Percentiles rank a stretch among this genome's conserved stretches.
Evolutionary conservation across 1,139 yeast genomes (phyloP).

Genomic region (Nakaseomyces nivariensis): DNA sequence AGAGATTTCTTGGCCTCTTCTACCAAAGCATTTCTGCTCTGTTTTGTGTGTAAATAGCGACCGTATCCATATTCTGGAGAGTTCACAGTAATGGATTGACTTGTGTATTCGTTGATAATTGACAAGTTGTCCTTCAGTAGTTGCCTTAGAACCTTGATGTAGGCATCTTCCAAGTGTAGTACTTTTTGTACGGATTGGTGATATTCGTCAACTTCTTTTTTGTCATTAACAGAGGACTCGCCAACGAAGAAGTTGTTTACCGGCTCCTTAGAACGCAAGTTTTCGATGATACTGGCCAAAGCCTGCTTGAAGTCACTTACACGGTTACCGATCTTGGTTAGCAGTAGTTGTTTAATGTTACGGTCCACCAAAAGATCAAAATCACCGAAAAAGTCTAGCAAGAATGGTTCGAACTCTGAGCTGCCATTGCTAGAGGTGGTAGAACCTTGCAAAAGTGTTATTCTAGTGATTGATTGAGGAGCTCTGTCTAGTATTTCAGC

Average conservation of each 20-base stretch:
- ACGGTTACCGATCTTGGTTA: conserved; percentile 49
- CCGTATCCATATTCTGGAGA: conserved; percentile 86
- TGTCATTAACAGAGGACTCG: conserved; percentile 18
- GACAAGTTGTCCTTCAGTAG: conserved; percentile 46
- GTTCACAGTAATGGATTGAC: conserved; percentile 31
- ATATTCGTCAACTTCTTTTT: conserved; percentile 7
- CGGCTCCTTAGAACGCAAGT: conserved; percentile 46
- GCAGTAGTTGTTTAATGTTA: conserved; percentile 39
- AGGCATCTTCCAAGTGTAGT: conserved; percentile 59
- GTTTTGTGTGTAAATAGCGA: conserved; percentile 49
- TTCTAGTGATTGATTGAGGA: conserved; percentile 46
- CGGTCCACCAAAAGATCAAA: conserved; percentile 39
- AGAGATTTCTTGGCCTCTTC: conserved; percentile 42
- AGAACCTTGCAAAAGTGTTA: conserved; percentile 58
- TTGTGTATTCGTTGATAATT: conserved; percentile 49
- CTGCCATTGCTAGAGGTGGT: conserved; percentile 31
- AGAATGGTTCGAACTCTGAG: conserved; percentile 50
- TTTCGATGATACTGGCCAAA: conserved; percentile 41
- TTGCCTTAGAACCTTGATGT: conserved; percentile 64
- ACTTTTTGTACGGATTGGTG: conserved; percentile 33
- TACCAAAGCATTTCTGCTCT: conserved; percentile 40
- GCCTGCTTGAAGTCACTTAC: conserved; percentile 41
- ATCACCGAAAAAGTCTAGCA: conserved; percentile 66
- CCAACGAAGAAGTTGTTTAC: conserved; percentile 60
- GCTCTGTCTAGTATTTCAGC: conserved; percentile 40